Evolutionary conservation across 139 green algal species (phyloP), one percentile per base, ranked within the genome.

Genomic region (Coelastrella sp.): DNA sequence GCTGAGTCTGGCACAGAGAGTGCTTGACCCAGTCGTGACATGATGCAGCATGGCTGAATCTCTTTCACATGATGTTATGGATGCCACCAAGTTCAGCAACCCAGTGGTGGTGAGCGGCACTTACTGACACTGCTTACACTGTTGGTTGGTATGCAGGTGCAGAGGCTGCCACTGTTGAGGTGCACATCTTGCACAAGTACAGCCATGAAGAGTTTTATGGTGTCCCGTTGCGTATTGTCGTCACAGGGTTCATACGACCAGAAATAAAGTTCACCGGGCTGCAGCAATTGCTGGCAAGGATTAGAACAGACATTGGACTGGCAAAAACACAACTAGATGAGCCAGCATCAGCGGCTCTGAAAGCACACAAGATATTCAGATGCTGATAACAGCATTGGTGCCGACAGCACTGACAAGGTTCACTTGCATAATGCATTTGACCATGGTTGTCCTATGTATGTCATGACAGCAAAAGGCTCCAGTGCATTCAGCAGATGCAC

Each of bases 181-280:
- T 95, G 20, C 96, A 99, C 93, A 91, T 99, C 14, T 87, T 99
- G 92, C 95, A 99, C 91, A 87, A 92, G 14, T 98, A 94, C 88
- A 89, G 65, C 15, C 56, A 78, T 8, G 27, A 63, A 65, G 92
- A 94, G 49, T 94, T 94, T 59, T 91, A 92, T 58, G 92, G 90
- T 8, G 24, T 72, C 8, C 61, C 65, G 17, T 59, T 98, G 79
- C 76, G 91, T 6, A 93, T 97, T 11, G 78, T 96, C 17, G 92
- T 93, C 11, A 49, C 95, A 11, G 97, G 97, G 22, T 98, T 94
- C 85, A 84, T 99, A 14, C 95, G 95, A 63, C 97, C 96, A 0
- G 97, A 99, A 92, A 94, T 97, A 72, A 89, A 89, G 60, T 99
- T 99, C 89, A n/a, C 72, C 19, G 91, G 95, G 57, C 27, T 99